phyloP scores from a whole-genome alignment of 1,284 basidiomycete genomes.

The Pholiota adiposa region DNA sequence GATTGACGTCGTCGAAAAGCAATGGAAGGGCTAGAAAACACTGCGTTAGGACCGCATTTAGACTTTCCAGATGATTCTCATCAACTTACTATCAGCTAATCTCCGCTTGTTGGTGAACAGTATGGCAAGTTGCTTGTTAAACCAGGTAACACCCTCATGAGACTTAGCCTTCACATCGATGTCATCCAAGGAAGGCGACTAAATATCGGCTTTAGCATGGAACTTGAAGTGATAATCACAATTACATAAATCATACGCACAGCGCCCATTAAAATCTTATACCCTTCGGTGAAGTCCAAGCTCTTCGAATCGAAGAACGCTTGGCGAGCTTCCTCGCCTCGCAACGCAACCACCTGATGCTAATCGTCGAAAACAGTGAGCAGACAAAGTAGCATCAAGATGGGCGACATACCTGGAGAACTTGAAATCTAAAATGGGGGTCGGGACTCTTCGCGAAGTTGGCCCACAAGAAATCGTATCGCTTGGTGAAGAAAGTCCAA shows the following conservation, averaged over 20 bases:
- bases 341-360: constrained; percentile 32
- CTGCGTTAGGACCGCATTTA: not conserved
- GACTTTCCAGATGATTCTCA: not conserved
- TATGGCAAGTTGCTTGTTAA: constrained; percentile 23
- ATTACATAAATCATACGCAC: constrained; percentile 18
- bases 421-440: constrained; percentile 28
- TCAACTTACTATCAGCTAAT: constrained; percentile 11
- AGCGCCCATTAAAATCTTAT: constrained; percentile 38
- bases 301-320: constrained; percentile 36
- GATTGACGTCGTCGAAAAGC: constrained; percentile 35
- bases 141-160: constrained; percentile 15
- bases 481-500: constrained; percentile 31
- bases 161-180: constrained; percentile 23
- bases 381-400: not conserved
- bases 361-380: not conserved
- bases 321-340: constrained; percentile 37
- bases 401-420: constrained; percentile 30
- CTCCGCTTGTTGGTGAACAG: constrained; percentile 27
- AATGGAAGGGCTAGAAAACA: constrained; percentile 32
- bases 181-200: constrained; percentile 29
- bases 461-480: constrained; percentile 32
- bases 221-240: not conserved
- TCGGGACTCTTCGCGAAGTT: constrained; percentile 24
- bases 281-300: constrained; percentile 37
- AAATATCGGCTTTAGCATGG: not conserved